A percentile compares a stretch with the other conserved stretches of the same genome.
Evolutionary conservation across 345 rosid genomes (phyloP).

Genomic region (Gossypium longicalyx): DNA sequence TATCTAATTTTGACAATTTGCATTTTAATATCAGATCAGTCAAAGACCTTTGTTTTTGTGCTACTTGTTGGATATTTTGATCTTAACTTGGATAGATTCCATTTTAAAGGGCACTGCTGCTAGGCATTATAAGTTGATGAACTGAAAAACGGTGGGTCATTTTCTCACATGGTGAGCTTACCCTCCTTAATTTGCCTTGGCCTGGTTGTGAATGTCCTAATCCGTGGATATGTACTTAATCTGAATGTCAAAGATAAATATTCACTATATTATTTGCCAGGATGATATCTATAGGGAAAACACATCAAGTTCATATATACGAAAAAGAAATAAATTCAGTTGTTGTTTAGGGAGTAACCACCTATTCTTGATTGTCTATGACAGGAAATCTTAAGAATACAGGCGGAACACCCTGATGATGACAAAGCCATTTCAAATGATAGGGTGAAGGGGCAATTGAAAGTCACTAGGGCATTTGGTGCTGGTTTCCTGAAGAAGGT

Average conservation of each 20-base stretch:
- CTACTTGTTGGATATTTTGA: background rate
- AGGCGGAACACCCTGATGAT: constrained; percentile 84
- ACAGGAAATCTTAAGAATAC: constrained; percentile 82
- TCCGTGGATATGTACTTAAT: background rate
- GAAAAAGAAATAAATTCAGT: background rate
- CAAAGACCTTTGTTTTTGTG: background rate
- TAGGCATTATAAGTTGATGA: constrained; percentile 2
- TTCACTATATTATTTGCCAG: background rate
- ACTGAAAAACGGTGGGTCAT: constrained; percentile 3
- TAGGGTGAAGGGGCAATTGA: constrained; percentile 89
- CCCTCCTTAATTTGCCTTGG: background rate
- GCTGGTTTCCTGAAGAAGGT: constrained; percentile 96
- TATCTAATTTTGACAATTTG: constrained; percentile 2
- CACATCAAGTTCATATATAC: background rate
- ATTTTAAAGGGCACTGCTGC: background rate
- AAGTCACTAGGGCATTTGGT: constrained; percentile 94
- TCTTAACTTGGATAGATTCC: constrained; percentile 2
- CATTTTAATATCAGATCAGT: constrained; percentile 3
- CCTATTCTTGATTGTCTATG: constrained; percentile 18
- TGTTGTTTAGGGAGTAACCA: constrained; percentile 10
- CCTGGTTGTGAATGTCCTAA: background rate
- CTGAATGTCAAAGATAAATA: constrained; percentile 3
- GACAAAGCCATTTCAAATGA: constrained; percentile 71
- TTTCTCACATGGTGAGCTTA: background rate
- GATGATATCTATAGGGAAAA: constrained; percentile 3